These are phyloP conservation scores for Globisporangium okanoganense DNA, from an alignment of 352 stramenopile species.

Conservation along the genomic window DNA sequence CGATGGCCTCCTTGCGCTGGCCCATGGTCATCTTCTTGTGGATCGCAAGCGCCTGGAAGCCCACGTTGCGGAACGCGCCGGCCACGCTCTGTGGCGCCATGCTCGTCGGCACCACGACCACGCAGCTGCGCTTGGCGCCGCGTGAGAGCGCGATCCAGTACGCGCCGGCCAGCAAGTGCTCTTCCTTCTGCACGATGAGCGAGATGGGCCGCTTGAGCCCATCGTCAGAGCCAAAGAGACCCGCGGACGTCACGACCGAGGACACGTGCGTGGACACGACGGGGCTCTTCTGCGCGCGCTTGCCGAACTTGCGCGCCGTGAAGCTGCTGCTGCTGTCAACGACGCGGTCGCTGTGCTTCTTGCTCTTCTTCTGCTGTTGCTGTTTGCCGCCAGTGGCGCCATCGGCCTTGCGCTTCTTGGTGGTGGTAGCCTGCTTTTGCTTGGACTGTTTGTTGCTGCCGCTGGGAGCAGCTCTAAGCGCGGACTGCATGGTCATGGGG, in stretches of 20 bases:
- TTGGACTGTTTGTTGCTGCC: constrained; percentile 7
- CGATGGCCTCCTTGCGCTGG: constrained; percentile 50
- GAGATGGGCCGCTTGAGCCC: constrained; percentile 9
- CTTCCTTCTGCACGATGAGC: constrained; percentile 31
- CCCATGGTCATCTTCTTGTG: constrained; percentile 64
- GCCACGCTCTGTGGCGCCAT: constrained; percentile 33
- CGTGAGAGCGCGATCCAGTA: constrained; percentile 66
- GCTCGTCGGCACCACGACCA: constrained; percentile 46
- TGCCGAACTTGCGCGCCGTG: not conserved
- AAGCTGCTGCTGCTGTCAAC: not conserved
- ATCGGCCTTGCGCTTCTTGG: constrained; percentile 17
- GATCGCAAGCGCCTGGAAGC: constrained; percentile 53
- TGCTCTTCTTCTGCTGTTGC: constrained; percentile 10
- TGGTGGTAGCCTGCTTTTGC: constrained; percentile 8
- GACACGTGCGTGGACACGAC: constrained; percentile 12
- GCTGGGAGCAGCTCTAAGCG: not conserved
- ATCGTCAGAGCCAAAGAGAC: constrained; percentile 7
- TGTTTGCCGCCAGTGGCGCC: not conserved
- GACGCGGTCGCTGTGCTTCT: not conserved
- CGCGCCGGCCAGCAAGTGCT: constrained; percentile 37
- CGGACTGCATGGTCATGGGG: constrained; percentile 23
- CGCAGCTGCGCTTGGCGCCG: constrained; percentile 29
- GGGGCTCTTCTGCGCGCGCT: constrained; percentile 6
- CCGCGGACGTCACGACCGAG: constrained; percentile 9
- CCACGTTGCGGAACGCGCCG: constrained; percentile 46